Conservation (phyloP, 768 basidiomycete species). For the Agaricus sinodeliciosus region DNA sequence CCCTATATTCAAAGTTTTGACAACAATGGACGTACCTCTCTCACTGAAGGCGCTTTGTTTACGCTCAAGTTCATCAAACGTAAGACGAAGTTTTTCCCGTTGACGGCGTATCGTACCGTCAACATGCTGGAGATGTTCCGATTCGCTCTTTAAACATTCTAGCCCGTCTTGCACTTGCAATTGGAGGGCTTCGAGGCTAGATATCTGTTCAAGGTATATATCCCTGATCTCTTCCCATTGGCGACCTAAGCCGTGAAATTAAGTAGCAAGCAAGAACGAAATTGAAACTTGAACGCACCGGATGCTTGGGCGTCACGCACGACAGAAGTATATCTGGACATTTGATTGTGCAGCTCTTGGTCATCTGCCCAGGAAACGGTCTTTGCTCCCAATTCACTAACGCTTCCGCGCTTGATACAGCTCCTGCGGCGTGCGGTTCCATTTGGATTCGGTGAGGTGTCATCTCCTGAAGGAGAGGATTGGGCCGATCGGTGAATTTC, state of each 20-base stretch:
- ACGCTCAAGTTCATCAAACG: slow-evolving; percentile 36
- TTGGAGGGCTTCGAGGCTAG: slow-evolving; percentile 50
- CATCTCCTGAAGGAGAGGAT: slow-evolving; percentile 7
- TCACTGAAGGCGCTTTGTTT: slow-evolving; percentile 35
- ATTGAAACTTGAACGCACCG: slow-evolving; percentile 18
- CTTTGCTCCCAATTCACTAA: slow-evolving; percentile 49
- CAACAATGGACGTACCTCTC: slow-evolving; percentile 28
- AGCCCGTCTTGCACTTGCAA: slow-evolving; percentile 43
- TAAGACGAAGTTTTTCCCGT: slow-evolving; percentile 28
- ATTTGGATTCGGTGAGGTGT: slow-evolving; percentile 1
- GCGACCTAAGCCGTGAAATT: slow-evolving; percentile 26
- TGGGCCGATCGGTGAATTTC: background rate
- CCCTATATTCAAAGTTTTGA: background rate
- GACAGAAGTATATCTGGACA: slow-evolving; percentile 39
- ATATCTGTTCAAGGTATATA: slow-evolving; percentile 57
- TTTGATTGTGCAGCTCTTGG: slow-evolving; percentile 49
- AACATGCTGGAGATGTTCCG: slow-evolving; percentile 35
- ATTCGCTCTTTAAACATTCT: slow-evolving; percentile 35
- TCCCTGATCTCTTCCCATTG: slow-evolving; percentile 55
- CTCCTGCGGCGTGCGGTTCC: slow-evolving; percentile 41
- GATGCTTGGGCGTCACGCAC: slow-evolving; percentile 33
- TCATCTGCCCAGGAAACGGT: slow-evolving; percentile 75
- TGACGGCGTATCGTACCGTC: slow-evolving; percentile 36
- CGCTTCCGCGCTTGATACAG: slow-evolving; percentile 53
- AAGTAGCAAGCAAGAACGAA: background rate